These are phyloP conservation scores for Penicillium sp. DNA, from an alignment of 2,329 filamentous ascomycete species.

Conservation along the genomic window DNA sequence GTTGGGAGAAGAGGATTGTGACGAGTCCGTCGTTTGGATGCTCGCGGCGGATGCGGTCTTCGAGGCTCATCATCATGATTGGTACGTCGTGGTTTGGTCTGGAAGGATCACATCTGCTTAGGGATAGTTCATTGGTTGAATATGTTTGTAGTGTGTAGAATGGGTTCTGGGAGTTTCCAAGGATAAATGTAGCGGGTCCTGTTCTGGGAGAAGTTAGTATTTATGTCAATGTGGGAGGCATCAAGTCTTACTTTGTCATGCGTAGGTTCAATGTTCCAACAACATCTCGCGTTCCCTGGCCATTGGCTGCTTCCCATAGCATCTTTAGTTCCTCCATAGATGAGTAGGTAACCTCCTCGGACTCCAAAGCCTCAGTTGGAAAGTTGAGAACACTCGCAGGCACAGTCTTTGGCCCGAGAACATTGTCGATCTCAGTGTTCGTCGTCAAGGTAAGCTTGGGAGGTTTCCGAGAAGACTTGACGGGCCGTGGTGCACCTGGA, in stretches of 20 bases:
- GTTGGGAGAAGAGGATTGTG: slow-evolving; percentile 40
- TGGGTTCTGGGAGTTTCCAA: slow-evolving; percentile 35
- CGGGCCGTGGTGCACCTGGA: slow-evolving; percentile 9
- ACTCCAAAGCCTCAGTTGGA: slow-evolving; percentile 29
- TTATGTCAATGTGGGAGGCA: not conserved
- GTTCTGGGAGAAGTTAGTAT: slow-evolving; percentile 22
- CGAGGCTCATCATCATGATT: slow-evolving; percentile 38
- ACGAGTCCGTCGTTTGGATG: slow-evolving; percentile 38
- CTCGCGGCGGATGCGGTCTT: slow-evolving; percentile 31
- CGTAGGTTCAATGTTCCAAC: slow-evolving; percentile 34
- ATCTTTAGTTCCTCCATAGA: slow-evolving; percentile 33
- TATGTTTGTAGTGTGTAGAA: slow-evolving; percentile 41
- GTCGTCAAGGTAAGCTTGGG: slow-evolving; percentile 26
- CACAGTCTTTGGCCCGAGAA: slow-evolving; percentile 35
- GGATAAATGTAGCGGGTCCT: slow-evolving; percentile 36
- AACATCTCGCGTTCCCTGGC: slow-evolving; percentile 29
- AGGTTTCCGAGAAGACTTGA: slow-evolving; percentile 17
- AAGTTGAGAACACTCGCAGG: slow-evolving; percentile 38
- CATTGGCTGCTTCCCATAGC: slow-evolving; percentile 42
- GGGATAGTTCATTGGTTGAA: slow-evolving; percentile 35
- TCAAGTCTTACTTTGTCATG: slow-evolving; percentile 32
- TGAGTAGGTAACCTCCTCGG: slow-evolving; percentile 32
- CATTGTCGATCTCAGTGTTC: slow-evolving; percentile 29
- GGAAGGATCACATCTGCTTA: slow-evolving; percentile 36
- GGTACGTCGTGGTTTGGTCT: slow-evolving; percentile 35